These are phyloP conservation scores for Globisporangium orthogonon DNA, from an alignment of 352 stramenopile genomes.

Conservation along the genomic window DNA sequence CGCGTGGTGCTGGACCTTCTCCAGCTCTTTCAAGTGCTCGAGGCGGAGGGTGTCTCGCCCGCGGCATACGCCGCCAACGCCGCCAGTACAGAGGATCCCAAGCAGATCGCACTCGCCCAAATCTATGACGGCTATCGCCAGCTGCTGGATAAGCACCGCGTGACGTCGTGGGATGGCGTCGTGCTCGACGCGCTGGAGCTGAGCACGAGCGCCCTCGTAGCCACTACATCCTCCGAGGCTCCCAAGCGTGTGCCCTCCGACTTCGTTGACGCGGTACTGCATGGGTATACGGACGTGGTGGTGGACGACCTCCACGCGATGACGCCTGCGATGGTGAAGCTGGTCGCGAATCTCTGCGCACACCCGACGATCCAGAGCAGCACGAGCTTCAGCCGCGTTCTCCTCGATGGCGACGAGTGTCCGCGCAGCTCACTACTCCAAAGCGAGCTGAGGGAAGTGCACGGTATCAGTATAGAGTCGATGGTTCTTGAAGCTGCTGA, in stretches of 20 bases:
- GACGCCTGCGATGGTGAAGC: constrained; percentile 54
- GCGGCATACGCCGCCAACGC: constrained; percentile 31
- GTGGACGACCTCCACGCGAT: constrained; percentile 65
- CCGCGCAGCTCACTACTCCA: constrained; percentile 29
- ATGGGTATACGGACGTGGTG: constrained; percentile 54
- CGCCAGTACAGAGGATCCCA: constrained; percentile 6
- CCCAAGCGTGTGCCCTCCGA: constrained; percentile 9
- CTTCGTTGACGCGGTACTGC: constrained; percentile 31
- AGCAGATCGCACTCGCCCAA: constrained; percentile 32
- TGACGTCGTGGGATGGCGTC: constrained; percentile 62
- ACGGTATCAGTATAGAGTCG: neutral
- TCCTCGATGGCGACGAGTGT: constrained; percentile 26
- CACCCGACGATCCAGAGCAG: constrained; percentile 40
- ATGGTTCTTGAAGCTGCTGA: neutral
- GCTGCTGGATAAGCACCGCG: constrained; percentile 40
- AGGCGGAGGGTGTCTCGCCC: constrained; percentile 42
- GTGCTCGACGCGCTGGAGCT: constrained; percentile 44
- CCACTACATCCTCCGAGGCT: constrained; percentile 7
- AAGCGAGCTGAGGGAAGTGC: constrained; percentile 13
- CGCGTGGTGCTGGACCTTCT: constrained; percentile 52
- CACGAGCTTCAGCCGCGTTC: constrained; percentile 43
- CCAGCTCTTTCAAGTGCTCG: constrained; percentile 64
- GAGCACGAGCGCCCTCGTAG: neutral
- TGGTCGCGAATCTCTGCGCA: constrained; percentile 33
- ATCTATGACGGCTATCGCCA: constrained; percentile 47